phyloP scores from a whole-genome alignment of 179 eudicot species.

The Spergularia azorica region DNA sequence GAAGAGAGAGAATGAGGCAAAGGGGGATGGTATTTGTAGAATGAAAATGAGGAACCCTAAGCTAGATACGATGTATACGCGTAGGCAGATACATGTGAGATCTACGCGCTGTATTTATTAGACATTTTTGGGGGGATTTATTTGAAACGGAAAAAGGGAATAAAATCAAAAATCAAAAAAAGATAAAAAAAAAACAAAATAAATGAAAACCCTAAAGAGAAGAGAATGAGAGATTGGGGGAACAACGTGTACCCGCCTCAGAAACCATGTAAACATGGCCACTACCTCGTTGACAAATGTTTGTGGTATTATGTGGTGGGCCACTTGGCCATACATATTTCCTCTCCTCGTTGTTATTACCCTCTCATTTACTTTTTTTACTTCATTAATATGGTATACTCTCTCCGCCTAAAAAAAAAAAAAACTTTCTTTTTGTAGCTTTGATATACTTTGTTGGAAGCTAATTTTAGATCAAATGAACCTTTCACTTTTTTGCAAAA shows the following conservation, averaged over 20 bases:
- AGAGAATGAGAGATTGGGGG: not conserved
- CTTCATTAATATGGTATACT: too few relatives aligned
- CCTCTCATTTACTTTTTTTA: too few relatives aligned
- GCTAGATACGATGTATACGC: not conserved
- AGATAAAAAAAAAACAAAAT: not conserved
- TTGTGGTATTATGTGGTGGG: not conserved
- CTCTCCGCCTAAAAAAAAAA: too few relatives aligned
- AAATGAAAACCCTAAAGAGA: not conserved
- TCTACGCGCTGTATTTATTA: not conserved
- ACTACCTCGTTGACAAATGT: conserved; percentile 11
- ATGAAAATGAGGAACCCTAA: not conserved
- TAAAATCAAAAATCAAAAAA: not conserved
- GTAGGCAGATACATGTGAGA: not conserved
- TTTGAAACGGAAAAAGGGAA: not conserved
- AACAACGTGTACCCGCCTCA: conserved; percentile 30
- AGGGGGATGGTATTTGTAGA: conserved; percentile 25
- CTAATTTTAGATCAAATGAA: too few relatives aligned
- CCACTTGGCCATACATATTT: too few relatives aligned
- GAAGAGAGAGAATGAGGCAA: conserved; percentile 18
- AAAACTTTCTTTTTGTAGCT: too few relatives aligned
- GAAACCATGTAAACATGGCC: not conserved
- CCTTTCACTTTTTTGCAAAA: too few relatives aligned
- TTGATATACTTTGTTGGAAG: too few relatives aligned
- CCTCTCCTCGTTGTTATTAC: too few relatives aligned
- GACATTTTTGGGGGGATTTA: too few relatives aligned